Base-by-base conservation (phyloP, 257 asterid genomes). In the Solanum arcanum region DNA sequence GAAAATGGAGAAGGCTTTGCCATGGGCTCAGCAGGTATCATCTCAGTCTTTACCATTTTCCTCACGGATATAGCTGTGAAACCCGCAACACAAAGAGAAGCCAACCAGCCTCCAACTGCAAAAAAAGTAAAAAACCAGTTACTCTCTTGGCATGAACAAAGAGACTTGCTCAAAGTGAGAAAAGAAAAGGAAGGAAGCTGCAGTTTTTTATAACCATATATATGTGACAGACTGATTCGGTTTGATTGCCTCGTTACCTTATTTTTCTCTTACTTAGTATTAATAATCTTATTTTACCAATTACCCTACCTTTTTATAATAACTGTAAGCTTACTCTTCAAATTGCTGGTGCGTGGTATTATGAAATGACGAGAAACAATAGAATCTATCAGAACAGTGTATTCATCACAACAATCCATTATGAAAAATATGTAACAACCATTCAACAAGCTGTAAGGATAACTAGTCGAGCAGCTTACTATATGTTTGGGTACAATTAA, bases 41-140 rank as follows among this genome's bases (percentile, higher is more conserved):
- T 89, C 88, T 94, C 96, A 15, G 98, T 95, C 70, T 94, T 95
- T 37, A 97, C 98, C 94, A 95, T 82, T 81, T 95, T 95, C 85
- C 99, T 92, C 88, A 97, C 96, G 3, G 98, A 92, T 80, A 97
- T 94, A 49, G 99, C 98, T 21, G 98, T 93, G 89, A 78, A 97
- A 82, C 98, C 98, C 27, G 99, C 99, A 60, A 94, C 99, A 59
- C 91, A 60, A 3, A 94, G 96, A 52, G 99, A 95, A 88, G 98
- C 98, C 87, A 97, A 86, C 99, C 99, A 97, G 9, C 99, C 99
- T 47, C 90, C 98, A 87, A 90, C 99, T 96, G 94, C 91, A 92
- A 35, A 80, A 80, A 5, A 86, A 39, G 87, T 42, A 62, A 86
- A 33, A 35, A 42, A 33, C 44, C 64, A 85, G 81, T 68, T 27